Conservation (phyloP, 2,329 filamentous ascomycete species). For the Bertia moriformis region DNA sequence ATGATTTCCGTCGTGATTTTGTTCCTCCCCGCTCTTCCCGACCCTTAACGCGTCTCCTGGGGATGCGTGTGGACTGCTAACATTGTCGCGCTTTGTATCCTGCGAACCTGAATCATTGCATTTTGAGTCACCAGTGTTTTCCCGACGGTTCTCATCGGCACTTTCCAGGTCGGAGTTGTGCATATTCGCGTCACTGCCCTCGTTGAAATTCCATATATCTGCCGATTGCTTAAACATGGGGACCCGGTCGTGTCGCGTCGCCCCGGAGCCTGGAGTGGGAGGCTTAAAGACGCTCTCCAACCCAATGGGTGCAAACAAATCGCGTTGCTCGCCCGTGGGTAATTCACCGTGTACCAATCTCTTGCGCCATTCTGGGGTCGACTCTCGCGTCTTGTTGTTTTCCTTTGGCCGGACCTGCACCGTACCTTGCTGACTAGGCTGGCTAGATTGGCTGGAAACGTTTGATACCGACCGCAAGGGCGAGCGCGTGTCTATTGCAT, state of each 20-base stretch:
- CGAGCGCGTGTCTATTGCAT: not conserved
- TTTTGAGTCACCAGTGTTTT: not conserved
- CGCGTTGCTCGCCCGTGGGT: not conserved
- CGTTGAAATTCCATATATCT: not conserved
- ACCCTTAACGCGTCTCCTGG: not conserved
- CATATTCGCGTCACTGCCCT: not conserved
- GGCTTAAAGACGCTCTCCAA: slow-evolving; percentile 1
- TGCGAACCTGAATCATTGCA: not conserved
- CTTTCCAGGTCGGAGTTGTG: not conserved
- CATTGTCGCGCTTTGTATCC: not conserved
- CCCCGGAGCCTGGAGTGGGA: not conserved
- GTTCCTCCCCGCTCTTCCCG: not conserved
- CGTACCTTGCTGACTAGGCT: not conserved
- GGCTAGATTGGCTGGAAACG: not conserved
- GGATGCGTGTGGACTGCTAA: not conserved
- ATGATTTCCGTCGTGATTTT: no score
- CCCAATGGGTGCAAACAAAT: not conserved
- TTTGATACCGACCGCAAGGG: not conserved
- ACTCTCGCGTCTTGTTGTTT: not conserved
- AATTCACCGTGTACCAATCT: not conserved
- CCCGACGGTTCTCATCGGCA: no score
- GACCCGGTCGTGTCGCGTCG: not conserved
- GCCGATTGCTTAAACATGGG: not conserved
- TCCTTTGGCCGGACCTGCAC: not conserved
- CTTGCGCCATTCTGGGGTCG: not conserved